phyloP scores from a whole-genome alignment of 108 stramenopile genomes.

The Discostella pseudostelligera region DNA sequence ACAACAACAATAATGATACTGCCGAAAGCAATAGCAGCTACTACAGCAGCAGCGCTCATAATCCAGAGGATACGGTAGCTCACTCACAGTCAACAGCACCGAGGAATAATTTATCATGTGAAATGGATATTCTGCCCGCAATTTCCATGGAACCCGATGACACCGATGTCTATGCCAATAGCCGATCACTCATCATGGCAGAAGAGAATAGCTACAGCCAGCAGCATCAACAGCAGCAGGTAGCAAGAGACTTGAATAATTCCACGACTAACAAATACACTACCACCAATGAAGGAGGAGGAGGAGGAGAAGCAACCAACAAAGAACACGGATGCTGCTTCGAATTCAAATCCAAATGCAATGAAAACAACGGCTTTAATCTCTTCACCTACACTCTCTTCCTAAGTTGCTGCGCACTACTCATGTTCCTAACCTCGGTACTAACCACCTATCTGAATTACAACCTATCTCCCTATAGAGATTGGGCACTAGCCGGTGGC shows the following conservation, averaged over 20 bases:
- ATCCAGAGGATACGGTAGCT: background rate
- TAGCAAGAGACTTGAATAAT: too few species aligned
- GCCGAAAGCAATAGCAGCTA: background rate
- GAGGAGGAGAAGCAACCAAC: too few species aligned
- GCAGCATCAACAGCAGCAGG: too few species aligned
- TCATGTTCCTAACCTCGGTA: slow-evolving; percentile 39
- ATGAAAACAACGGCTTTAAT: slow-evolving; percentile 30
- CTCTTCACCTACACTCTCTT: slow-evolving; percentile 31
- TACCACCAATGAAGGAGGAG: too few species aligned
- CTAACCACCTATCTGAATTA: slow-evolving; percentile 33
- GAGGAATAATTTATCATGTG: too few species aligned
- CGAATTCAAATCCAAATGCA: slow-evolving; percentile 17
- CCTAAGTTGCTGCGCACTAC: slow-evolving; percentile 26
- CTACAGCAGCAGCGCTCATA: background rate
- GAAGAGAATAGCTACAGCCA: too few species aligned
- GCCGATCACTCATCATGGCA: too few species aligned
- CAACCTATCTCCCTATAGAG: slow-evolving; percentile 29
- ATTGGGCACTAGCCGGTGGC: slow-evolving; percentile 53
- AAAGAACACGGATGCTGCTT: slow-evolving; percentile 1
- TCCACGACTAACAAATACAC: too few species aligned
- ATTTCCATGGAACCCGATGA: too few species aligned
- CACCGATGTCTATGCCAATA: too few species aligned
- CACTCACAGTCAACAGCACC: background rate
- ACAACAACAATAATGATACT: background rate
- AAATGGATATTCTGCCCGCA: too few species aligned